Evolutionary conservation across 2,329 filamentous ascomycete species (phyloP), one percentile per base, ranked within the genome.

Genomic region (Colletotrichum sp.): DNA sequence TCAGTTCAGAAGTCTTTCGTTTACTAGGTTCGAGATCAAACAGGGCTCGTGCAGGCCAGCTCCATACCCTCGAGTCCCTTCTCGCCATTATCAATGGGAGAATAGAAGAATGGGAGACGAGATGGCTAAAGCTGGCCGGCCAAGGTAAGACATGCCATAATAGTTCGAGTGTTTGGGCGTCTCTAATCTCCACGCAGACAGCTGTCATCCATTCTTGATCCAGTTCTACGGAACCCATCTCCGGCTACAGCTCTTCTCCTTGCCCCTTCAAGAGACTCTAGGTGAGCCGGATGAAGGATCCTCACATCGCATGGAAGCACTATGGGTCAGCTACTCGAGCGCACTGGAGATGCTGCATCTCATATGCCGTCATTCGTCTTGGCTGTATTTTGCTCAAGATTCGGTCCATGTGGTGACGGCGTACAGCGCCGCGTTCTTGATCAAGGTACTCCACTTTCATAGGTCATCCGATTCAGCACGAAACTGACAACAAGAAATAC

Each of bases 361-460:
- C 24, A 81, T 84, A 21, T 78, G 79, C 18, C 64, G 77, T 16
- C 76, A 79, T 63, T 72, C 81, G 1, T 79, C 80, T 5, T 79
- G 79, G 57, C 76, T 85, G 0, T 84, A 82, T 70, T 85, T 84
- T 75, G 82, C 81, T 5, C 83, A 85, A 73, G 83, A 85, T 66
- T 84, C 83, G 2, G 78, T 86, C 7, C 84, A 85, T 73, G 82
- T 84, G 16, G 85, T 85, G 84, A 82, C 81, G 18, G 84, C 84
- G 5, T 84, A 86, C 72, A 80, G 82, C n/a, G 81, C 83, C 15
- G 81, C 83, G 4, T 84, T 84, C 66, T 76, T 84, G 4, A 79
- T 84, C 59, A 85, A 84, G 76, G 81, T 82, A 24, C 3, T 21
- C 5, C 15, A 59, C 8, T n/a, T 4, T 59, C 31, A 2, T 31